Base-by-base conservation (phyloP, 768 basidiomycete genomes). In the Pleurotus pulmonarius region DNA sequence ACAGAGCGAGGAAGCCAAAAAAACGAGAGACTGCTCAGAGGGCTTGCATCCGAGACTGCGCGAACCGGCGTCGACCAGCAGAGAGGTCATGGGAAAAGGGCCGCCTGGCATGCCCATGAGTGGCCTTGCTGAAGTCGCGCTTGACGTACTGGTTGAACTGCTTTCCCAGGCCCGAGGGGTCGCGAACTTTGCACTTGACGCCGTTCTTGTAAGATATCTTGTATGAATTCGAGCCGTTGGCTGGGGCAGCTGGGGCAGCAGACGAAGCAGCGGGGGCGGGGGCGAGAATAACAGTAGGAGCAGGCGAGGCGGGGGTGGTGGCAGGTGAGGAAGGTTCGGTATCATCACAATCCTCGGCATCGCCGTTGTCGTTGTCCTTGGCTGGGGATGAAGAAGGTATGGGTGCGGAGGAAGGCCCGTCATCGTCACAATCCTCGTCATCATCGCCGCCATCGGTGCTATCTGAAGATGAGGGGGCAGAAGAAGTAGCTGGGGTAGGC, bases 11-110 rank as follows among this genome's bases (percentile, higher is more conserved):
- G 18, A 38, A 53, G 22, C 24, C 20, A 24, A 24, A 40, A 53
- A n/a, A 47, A 25, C 25, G 39, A 12, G 39, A 39, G 41, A n/a
- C n/a, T 39, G 18, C 37, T 53, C 39, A 53, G 51, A 53, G 37
- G 37, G n/a, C 51, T 53, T 38, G 51, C 51, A 41, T 41, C 51
- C 51, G 51, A 53, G 51, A 53, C 38, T 41, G 51, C 37, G 51
- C 51, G 22, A 53, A 53, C 20, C 51, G 34, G 38, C 51, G 51
- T 53, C 51, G 51, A 53, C 51, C 51, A 53, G 51, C 22, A 8
- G 51, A 53, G 18, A 53, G n/a, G 51, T 53, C 51, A 25, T 53
- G 51, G 41, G 51, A 53, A 37, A 40, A 53, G 8, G 22, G 18
- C 6, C 51, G 51, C 39, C 41, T 53, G 22, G 16, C 38, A n/a